A percentile compares a stretch with the other conserved stretches of the same genome.
These are phyloP conservation scores for Priceomyces carsonii DNA, from an alignment of 805 yeast genomes.

Conservation along the genomic window DNA sequence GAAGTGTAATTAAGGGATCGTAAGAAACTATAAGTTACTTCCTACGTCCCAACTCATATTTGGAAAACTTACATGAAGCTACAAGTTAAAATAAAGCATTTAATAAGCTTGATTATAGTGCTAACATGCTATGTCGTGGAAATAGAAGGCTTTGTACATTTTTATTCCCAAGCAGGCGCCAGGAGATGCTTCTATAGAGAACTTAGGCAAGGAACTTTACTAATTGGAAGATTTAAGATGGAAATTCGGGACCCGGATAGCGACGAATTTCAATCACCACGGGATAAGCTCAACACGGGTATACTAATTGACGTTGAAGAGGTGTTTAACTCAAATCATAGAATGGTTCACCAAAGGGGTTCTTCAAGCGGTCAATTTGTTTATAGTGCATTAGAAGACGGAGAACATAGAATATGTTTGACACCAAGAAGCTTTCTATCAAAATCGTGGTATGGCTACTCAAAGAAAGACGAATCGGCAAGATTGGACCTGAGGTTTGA, in stretches of 20 bases:
- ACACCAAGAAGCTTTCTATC: constrained; percentile 24
- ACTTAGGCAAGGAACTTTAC: constrained; percentile 47
- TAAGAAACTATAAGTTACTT: too few relatives aligned
- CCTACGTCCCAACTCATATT: too few relatives aligned
- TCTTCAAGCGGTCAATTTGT: constrained; percentile 24
- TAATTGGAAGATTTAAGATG: constrained; percentile 51
- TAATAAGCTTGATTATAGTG: too few relatives aligned
- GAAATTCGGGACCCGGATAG: constrained; percentile 43
- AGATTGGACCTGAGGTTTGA: constrained; percentile 21
- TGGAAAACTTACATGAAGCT: too few relatives aligned
- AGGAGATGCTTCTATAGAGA: constrained; percentile 60
- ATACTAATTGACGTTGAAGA: constrained; percentile 49
- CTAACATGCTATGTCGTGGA: too few relatives aligned
- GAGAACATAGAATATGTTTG: constrained; percentile 27
- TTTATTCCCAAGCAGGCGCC: constrained; percentile 52
- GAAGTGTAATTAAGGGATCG: too few relatives aligned
- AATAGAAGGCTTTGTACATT: constrained; percentile 35
- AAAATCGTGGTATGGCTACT: constrained; percentile 17
- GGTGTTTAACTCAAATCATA: constrained; percentile 20
- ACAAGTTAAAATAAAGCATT: too few relatives aligned
- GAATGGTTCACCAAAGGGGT: constrained; percentile 27
- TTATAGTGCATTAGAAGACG: constrained; percentile 25
- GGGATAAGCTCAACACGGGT: constrained; percentile 28
- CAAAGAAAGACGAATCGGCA: constrained; percentile 11
- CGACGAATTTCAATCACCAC: constrained; percentile 30